These are phyloP conservation scores for Candida chauliodis DNA, from an alignment of 805 yeast species.

Conservation along the genomic window DNA sequence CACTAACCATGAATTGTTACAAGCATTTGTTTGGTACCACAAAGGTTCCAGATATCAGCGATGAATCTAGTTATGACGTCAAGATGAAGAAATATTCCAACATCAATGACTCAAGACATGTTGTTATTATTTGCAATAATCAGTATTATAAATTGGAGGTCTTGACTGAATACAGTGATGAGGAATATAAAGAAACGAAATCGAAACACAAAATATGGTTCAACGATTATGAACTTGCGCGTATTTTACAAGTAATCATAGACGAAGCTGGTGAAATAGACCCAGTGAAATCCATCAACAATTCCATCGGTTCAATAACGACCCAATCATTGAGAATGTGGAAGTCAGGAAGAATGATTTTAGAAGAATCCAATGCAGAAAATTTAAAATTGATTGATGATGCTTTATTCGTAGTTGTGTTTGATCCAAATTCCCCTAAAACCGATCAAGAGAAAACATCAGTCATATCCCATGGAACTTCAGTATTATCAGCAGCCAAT, in stretches of 20 bases:
- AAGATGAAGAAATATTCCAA: constrained; percentile 31
- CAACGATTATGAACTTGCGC: constrained; percentile 48
- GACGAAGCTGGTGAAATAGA: constrained; percentile 33
- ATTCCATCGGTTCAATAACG: constrained; percentile 52
- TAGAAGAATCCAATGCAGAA: constrained; percentile 35
- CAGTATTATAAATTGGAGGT: constrained; percentile 51
- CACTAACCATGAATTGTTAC: constrained; percentile 68
- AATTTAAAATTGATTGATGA: constrained; percentile 40
- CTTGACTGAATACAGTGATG: constrained; percentile 26
- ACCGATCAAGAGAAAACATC: constrained; percentile 47
- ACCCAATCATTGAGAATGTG: constrained; percentile 50
- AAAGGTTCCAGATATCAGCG: constrained; percentile 37
- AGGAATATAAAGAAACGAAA: constrained; percentile 16
- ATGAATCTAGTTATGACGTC: constrained; percentile 28
- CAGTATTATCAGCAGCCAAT: constrained; percentile 38
- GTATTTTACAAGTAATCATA: constrained; percentile 41
- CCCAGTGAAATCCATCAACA: constrained; percentile 36
- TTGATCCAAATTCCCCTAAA: constrained; percentile 46
- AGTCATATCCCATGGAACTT: constrained; percentile 51
- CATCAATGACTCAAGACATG: constrained; percentile 42
- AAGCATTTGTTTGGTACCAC: constrained; percentile 67
- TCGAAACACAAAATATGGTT: constrained; percentile 46
- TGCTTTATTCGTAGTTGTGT: constrained; percentile 49
- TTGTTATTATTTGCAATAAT: constrained; percentile 47
- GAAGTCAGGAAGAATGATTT: constrained; percentile 43